Evolutionary conservation across 2,329 filamentous ascomycete species (phyloP).

Genomic region (Fusarium mangiferae): DNA sequence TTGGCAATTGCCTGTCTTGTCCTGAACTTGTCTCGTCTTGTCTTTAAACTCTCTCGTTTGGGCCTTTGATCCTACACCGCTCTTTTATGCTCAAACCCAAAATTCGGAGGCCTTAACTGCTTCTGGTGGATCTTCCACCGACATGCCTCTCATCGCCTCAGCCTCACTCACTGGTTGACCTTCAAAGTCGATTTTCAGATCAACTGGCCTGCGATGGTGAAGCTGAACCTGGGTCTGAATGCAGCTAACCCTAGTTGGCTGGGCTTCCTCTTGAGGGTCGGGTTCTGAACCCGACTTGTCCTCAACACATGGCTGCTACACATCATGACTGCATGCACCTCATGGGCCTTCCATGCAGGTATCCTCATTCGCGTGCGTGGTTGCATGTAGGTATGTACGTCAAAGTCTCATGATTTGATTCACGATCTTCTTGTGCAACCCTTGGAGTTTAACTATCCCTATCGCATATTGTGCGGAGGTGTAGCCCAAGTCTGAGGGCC

Average conservation of each 20-base stretch:
- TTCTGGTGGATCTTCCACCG: slow-evolving; percentile 31
- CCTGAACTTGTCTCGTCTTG: slow-evolving; percentile 36
- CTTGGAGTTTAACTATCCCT: slow-evolving; percentile 16
- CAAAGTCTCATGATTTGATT: slow-evolving; percentile 33
- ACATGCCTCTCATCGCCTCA: slow-evolving; percentile 30
- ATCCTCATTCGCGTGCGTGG: slow-evolving; percentile 38
- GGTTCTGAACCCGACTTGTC: slow-evolving; percentile 32
- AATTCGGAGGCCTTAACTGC: slow-evolving; percentile 28
- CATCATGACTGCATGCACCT: slow-evolving; percentile 43
- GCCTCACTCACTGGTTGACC: slow-evolving; percentile 2
- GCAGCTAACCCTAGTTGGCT: slow-evolving; percentile 30
- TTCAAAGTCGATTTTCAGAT: slow-evolving; percentile 24
- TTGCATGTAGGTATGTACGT: slow-evolving; percentile 36
- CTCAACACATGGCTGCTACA: slow-evolving; percentile 38
- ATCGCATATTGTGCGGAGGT: slow-evolving; percentile 15
- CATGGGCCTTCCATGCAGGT: slow-evolving; percentile 41
- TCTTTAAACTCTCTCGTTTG: slow-evolving; percentile 33
- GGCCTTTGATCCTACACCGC: slow-evolving; percentile 40
- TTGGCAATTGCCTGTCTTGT: slow-evolving; percentile 31
- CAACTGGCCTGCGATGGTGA: slow-evolving; percentile 17
- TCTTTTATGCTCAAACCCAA: slow-evolving; percentile 40
- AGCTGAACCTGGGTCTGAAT: slow-evolving; percentile 17
- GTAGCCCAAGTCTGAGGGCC: slow-evolving; percentile 21
- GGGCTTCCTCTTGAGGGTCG: slow-evolving; percentile 20
- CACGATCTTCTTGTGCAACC: slow-evolving; percentile 34